Percentiles rank a stretch among this genome's conserved stretches.
Conservation (phyloP, 495 filamentous ascomycete genomes). For the Amniculicola lignicola region DNA sequence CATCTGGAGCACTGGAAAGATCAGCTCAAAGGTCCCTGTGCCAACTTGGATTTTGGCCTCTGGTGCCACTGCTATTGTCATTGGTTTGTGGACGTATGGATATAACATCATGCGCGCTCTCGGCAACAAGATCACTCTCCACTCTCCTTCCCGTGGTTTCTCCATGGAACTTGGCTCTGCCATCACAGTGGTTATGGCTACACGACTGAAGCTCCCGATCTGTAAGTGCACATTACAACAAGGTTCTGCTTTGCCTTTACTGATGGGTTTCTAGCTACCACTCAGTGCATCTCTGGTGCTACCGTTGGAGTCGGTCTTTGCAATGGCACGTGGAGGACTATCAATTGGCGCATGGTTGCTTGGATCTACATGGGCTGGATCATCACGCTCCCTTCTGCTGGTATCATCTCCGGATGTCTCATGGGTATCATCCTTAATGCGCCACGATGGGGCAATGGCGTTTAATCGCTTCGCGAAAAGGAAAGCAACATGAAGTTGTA, state of each 20-base stretch:
- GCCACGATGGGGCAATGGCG: conserved; percentile 36
- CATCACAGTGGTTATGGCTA: conserved; percentile 62
- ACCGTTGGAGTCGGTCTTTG: conserved; percentile 39
- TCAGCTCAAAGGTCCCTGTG: conserved; percentile 50
- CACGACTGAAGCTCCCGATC: conserved; percentile 54
- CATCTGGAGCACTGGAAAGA: conserved; percentile 57
- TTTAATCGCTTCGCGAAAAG: background rate
- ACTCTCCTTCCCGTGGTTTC: conserved; percentile 59
- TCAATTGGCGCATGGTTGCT: conserved; percentile 57
- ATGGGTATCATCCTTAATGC: conserved; percentile 61
- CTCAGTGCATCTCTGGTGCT: conserved; percentile 39
- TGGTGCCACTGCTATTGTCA: conserved; percentile 49
- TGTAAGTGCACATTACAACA: too few species aligned
- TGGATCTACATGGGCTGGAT: conserved; percentile 57
- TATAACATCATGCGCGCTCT: conserved; percentile 67
- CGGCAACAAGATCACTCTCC: conserved; percentile 66
- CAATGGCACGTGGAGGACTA: conserved; percentile 49
- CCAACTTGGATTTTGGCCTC: conserved; percentile 50
- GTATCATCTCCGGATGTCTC: conserved; percentile 54
- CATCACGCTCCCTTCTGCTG: conserved; percentile 59
- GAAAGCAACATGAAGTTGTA: too few species aligned
- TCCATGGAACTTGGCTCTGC: conserved; percentile 65
- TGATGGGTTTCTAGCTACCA: too few species aligned
- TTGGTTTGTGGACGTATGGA: conserved; percentile 61
- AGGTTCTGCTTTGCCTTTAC: too few species aligned